phyloP scores from a whole-genome alignment of 2,329 filamentous ascomycete genomes.

The Scopulariopsis brevicaulis region DNA sequence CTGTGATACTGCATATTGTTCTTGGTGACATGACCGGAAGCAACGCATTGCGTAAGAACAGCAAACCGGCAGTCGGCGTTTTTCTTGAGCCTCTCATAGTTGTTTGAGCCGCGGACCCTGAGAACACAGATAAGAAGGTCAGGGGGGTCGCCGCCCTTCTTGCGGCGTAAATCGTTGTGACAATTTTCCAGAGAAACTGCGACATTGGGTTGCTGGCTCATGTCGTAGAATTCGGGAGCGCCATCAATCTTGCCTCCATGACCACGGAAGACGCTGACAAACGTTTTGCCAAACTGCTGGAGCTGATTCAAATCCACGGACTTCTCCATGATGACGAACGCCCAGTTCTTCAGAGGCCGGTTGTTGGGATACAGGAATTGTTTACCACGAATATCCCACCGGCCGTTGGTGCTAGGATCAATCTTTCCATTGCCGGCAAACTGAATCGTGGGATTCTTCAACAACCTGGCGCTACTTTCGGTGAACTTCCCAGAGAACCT shows the following conservation, averaged over 20 bases:
- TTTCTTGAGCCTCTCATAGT: constrained; percentile 83
- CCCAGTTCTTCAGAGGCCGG: constrained; percentile 59
- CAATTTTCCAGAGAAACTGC: constrained; percentile 19
- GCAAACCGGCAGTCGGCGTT: constrained; percentile 75
- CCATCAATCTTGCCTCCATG: constrained; percentile 34
- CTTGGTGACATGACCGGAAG: constrained; percentile 55
- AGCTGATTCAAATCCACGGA: constrained; percentile 28
- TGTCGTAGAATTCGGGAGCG: constrained; percentile 21
- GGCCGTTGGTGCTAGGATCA: constrained; percentile 56
- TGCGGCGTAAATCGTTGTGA: constrained; percentile 39
- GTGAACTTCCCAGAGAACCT: constrained; percentile 54
- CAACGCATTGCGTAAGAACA: constrained; percentile 76
- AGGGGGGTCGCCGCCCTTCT: constrained; percentile 42
- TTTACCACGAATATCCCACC: constrained; percentile 80
- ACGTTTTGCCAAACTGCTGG: constrained; percentile 23
- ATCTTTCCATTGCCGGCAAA: constrained; percentile 45
- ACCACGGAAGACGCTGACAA: constrained; percentile 30
- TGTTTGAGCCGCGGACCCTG: constrained; percentile 54
- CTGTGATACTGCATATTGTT: constrained; percentile 75
- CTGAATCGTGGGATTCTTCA: constrained; percentile 59
- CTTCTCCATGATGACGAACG: constrained; percentile 54
- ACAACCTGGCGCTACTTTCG: constrained; percentile 55
- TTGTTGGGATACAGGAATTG: constrained; percentile 58
- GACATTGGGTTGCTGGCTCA: constrained; percentile 18
- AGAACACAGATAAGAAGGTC: constrained; percentile 76